phyloP scores from a whole-genome alignment of 768 basidiomycete species.

The Tulasnella sp. region DNA sequence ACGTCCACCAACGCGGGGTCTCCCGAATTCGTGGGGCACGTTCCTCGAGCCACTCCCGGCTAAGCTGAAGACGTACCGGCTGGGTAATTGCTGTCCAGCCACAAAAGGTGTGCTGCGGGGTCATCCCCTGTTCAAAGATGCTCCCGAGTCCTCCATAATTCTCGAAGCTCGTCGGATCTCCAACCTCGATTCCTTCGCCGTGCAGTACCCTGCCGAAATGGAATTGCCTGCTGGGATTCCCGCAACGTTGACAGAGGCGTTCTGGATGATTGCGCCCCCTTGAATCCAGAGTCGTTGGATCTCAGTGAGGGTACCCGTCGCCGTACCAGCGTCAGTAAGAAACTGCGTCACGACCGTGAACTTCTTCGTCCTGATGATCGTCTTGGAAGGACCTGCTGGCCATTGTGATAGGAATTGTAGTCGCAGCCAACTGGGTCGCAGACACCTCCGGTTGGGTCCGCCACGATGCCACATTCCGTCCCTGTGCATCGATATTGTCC shows the following conservation, averaged over 20 bases:
- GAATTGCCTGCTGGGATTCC: constrained; percentile 29
- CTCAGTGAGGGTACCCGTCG: constrained; percentile 4
- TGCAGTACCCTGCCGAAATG: constrained; percentile 45
- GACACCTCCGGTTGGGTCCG: background rate
- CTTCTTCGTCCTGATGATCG: background rate
- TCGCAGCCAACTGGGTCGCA: constrained; percentile 16
- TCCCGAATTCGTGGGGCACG: background rate
- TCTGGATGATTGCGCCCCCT: background rate
- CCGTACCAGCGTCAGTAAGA: background rate
- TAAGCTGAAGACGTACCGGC: background rate
- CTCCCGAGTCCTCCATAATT: constrained; percentile 35
- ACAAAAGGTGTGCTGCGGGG: background rate
- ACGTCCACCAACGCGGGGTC: background rate
- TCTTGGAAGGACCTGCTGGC: background rate
- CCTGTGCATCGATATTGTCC: background rate
- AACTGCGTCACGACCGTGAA: constrained; percentile 18
- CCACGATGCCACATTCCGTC: background rate
- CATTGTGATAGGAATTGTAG: background rate
- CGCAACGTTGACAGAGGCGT: background rate
- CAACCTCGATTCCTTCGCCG: constrained; percentile 39
- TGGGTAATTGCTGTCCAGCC: background rate
- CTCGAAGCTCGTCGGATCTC: constrained; percentile 38
- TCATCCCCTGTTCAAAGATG: background rate
- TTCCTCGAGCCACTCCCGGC: background rate
- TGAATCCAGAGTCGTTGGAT: constrained; percentile 1